Evolutionary conservation across 371 early-diverging fungal genomes (phyloP).

Genomic region (Hamiltosporidium tvaerminnensis): DNA sequence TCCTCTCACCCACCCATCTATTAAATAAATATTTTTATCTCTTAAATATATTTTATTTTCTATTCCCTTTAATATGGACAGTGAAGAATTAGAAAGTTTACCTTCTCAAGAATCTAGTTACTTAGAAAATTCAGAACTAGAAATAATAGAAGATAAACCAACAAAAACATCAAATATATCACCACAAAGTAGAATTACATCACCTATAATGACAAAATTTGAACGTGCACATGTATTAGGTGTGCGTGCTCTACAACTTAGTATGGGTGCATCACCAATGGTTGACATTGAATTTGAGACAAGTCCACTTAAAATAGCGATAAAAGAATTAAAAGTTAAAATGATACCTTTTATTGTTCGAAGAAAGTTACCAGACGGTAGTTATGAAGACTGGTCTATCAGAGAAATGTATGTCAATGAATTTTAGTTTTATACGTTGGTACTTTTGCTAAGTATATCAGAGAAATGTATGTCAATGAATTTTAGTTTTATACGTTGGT

Average conservation of each 20-base stretch:
- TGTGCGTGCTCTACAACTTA: slow-evolving; percentile 56
- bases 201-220: slow-evolving; percentile 98
- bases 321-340: slow-evolving; percentile 77
- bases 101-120: no score
- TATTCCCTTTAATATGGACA: no score
- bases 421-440: slow-evolving; percentile 56
- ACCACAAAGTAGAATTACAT: slow-evolving; percentile 59
- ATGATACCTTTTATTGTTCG: slow-evolving; percentile 84
- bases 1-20: no score
- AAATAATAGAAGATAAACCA: no score
- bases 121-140: no score
- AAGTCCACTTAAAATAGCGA: slow-evolving; percentile 88
- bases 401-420: slow-evolving; percentile 64
- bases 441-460: slow-evolving; percentile 85
- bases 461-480: slow-evolving; percentile 63
- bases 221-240: slow-evolving; percentile 90
- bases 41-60: no score
- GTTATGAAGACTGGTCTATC: slow-evolving; percentile 88
- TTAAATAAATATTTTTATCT: no score
- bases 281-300: slow-evolving; percentile 85
- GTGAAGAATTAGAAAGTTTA: no score
- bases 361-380: slow-evolving; percentile 81
- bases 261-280: slow-evolving; percentile 91
- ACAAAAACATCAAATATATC: background rate
- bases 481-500: slow-evolving; percentile 56